Base-by-base conservation (phyloP, 1,139 yeast genomes). In the Meyerozyma elateridarum region DNA sequence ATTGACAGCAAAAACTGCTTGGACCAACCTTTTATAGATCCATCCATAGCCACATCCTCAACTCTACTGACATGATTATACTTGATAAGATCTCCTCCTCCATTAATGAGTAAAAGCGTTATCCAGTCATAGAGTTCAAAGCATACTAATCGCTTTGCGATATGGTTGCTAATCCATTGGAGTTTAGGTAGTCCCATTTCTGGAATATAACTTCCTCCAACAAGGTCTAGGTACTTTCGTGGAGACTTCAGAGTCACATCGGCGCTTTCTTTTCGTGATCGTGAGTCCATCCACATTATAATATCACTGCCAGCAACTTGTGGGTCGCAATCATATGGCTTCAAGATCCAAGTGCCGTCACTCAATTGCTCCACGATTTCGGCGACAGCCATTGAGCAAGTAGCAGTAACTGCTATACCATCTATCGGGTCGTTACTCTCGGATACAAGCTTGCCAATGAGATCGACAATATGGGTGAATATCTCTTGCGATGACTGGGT, bases 201-300 rank as follows among this genome's bases (percentile, higher is more conserved):
- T 0, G 78, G 73, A 4, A 73, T 59, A 25, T 73, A 61, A 0
- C 53, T 48, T 1, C 76, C 78, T 4, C 79, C 77, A 12, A 71
- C 46, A 2, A 46, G 43, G 20, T 17, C 38, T 19, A 40, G 25
- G 7, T 31, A 36, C 15, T 21, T 20, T 4, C 17, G 16, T 15
- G 38, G 38, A 56, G 38, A 2, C 9, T 31, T 5, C 36, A 15
- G 34, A 15, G 68, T 68, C 11, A 73, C 45, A n/a, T 42, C 33
- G 3, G 35, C 27, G 2, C 69, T 48, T 41, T 72, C 68, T 3
- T 42, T 32, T 1, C 34, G 38, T 5, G 77, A 55, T 31, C 73
- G 49, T n/a, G 60, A 56, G 42, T 76, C 82, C 82, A 76, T 76
- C 82, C 83, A 76, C 33, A 76, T 57, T 5, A 76, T 56, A 2